phyloP scores from a whole-genome alignment of 148 eudicot species.

The Fagopyrum tataricum region DNA sequence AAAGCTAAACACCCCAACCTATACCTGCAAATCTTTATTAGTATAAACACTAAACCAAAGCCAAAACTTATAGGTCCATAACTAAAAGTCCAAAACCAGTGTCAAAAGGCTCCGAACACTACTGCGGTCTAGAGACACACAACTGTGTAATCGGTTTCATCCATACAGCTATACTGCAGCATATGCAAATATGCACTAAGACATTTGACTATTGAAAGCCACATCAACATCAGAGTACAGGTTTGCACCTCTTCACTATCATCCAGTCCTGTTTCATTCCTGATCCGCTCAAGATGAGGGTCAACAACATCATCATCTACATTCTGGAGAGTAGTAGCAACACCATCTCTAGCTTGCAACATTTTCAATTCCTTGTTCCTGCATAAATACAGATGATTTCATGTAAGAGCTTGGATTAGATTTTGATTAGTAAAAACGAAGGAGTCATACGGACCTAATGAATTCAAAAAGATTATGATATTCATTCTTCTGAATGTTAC shows the following conservation, averaged over 20 bases:
- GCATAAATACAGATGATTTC: slow-evolving; percentile 18
- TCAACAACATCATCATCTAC: slow-evolving; percentile 77
- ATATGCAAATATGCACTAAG: no score
- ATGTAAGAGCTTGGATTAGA: no score
- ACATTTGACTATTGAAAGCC: no score
- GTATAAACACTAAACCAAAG: no score
- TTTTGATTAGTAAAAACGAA: neutral
- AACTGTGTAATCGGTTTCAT: no score
- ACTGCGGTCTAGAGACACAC: no score
- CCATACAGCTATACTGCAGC: no score
- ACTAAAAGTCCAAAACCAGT: no score
- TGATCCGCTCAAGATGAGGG: slow-evolving; percentile 91
- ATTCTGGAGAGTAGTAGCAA: slow-evolving; percentile 54
- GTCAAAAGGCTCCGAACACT: no score
- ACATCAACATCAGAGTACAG: no score
- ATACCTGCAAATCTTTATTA: no score
- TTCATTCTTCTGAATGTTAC: slow-evolving; percentile 96
- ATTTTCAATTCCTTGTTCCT: slow-evolving; percentile 76
- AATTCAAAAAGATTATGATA: slow-evolving; percentile 73
- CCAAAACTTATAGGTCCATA: no score
- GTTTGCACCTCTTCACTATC: slow-evolving; percentile 80
- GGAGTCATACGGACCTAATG: slow-evolving; percentile 44
- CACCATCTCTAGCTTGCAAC: slow-evolving; percentile 45
- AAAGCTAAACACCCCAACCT: neutral
- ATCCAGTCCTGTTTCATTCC: slow-evolving; percentile 58